Evolutionary conservation across 768 basidiomycete genomes (phyloP).

Genomic region (Sporobolomyces phaffii): DNA sequence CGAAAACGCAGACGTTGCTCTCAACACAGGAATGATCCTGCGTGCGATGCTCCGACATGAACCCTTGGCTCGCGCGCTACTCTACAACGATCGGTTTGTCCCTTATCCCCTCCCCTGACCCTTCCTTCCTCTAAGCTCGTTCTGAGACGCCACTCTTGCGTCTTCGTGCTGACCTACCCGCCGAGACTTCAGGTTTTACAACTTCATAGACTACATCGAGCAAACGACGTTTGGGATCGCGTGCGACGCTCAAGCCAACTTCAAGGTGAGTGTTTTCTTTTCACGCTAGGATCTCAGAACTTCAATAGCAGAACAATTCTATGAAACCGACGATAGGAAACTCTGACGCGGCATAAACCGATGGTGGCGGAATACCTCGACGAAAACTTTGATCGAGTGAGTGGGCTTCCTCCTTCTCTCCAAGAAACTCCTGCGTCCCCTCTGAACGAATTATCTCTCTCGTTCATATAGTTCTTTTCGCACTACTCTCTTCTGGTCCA

Average conservation of each 20-base stretch:
- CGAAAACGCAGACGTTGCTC: slow-evolving; percentile 87
- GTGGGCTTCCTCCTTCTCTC: slow-evolving; percentile 41
- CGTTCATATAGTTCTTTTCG: slow-evolving; percentile 80
- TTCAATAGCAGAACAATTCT: no score
- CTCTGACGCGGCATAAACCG: slow-evolving; percentile 88
- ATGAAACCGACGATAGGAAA: slow-evolving; percentile 61
- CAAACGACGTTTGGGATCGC: slow-evolving; percentile 96
- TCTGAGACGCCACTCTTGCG: no score
- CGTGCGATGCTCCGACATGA: slow-evolving; percentile 96
- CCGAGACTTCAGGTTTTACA: slow-evolving; percentile 80
- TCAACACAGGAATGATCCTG: slow-evolving; percentile 96
- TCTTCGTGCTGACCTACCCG: neutral
- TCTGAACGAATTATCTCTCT: no score
- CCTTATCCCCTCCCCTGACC: no score
- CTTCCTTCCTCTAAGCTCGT: no score
- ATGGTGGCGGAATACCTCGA: slow-evolving; percentile 98
- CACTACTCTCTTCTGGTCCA: slow-evolving; percentile 88
- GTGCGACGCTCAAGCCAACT: slow-evolving; percentile 92
- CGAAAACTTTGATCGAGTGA: slow-evolving; percentile 88
- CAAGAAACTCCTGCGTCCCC: neutral
- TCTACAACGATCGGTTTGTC: slow-evolving; percentile 94
- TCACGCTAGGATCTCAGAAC: neutral
- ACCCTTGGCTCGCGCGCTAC: slow-evolving; percentile 75
- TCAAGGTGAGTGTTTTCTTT: slow-evolving; percentile 55
- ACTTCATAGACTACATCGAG: slow-evolving; percentile 93